Percentiles rank a stretch among this genome's conserved stretches.
Conservation (phyloP, 306 rosid species). For the Fragaria nilgerrensis region DNA sequence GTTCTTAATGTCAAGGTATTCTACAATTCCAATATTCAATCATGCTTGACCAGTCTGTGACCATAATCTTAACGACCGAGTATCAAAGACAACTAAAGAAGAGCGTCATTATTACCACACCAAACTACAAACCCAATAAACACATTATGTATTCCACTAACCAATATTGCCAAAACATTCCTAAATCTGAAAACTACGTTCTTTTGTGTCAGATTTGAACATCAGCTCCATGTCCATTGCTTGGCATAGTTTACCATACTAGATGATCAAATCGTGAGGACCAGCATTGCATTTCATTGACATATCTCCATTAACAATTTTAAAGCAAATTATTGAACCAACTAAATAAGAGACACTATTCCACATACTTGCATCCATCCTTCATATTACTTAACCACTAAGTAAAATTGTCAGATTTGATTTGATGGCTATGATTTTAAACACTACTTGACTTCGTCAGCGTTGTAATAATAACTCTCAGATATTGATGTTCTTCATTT, state of each 20-base stretch:
- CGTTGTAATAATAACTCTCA: not conserved
- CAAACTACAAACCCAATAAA: not conserved
- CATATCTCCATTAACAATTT: not conserved
- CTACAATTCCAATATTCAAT: not conserved
- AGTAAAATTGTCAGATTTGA: not conserved
- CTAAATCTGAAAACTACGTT: not conserved
- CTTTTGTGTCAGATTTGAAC: not conserved
- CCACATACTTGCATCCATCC: not conserved
- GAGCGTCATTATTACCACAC: not conserved
- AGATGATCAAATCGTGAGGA: not conserved
- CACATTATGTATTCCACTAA: not conserved
- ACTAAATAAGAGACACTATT: not conserved
- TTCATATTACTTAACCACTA: not conserved
- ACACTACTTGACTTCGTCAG: not conserved
- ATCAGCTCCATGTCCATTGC: not conserved
- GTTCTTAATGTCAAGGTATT: not conserved
- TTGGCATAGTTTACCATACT: not conserved
- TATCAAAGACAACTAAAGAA: not conserved
- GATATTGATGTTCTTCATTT: not conserved
- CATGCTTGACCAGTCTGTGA: not conserved
- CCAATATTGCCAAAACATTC: not conserved
- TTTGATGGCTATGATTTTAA: not conserved
- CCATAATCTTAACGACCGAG: not conserved
- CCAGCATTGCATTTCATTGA: not conserved
- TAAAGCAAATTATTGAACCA: not conserved